phyloP scores from a whole-genome alignment of 1,284 basidiomycete genomes.

The Tetrapyrgos nigripes region DNA sequence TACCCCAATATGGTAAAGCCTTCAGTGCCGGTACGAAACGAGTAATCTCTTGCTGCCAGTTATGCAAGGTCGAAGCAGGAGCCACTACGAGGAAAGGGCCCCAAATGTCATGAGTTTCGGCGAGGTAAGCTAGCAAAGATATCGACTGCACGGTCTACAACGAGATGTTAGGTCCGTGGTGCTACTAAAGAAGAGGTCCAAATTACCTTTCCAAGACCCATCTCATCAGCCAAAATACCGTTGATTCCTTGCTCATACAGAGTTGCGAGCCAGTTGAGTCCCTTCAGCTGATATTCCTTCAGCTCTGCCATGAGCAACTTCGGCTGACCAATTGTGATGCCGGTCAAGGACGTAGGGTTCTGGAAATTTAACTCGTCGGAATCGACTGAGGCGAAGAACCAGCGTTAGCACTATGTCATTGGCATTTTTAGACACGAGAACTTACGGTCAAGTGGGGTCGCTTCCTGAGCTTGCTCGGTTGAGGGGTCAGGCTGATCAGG shows the following conservation, averaged over 20 bases:
- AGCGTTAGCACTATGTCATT: slow-evolving; percentile 10
- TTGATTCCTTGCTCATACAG: slow-evolving; percentile 99
- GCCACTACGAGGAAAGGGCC: slow-evolving; percentile 99
- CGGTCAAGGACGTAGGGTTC: slow-evolving; percentile 94
- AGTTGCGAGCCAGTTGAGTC: slow-evolving; percentile 97
- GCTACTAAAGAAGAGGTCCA: slow-evolving; percentile 2
- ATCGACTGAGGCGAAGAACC: slow-evolving; percentile 64
- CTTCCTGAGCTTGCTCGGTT: slow-evolving; percentile 25
- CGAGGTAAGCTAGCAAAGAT: slow-evolving; percentile 94
- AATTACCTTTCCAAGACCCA: slow-evolving; percentile 92
- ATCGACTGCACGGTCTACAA: slow-evolving; percentile 97
- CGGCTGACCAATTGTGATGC: slow-evolving; percentile 90
- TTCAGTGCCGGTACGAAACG: slow-evolving; percentile 96
- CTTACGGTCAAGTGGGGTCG: slow-evolving; percentile 70
- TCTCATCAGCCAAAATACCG: slow-evolving; percentile 97
- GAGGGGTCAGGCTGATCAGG: slow-evolving; percentile 29
- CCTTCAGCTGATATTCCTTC: slow-evolving; percentile 99
- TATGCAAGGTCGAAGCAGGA: slow-evolving; percentile 97
- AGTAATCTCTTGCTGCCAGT: slow-evolving; percentile 99
- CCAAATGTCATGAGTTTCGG: slow-evolving; percentile 98
- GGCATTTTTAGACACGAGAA: slow-evolving; percentile 15
- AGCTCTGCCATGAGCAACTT: slow-evolving; percentile 96
- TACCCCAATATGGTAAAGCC: slow-evolving; percentile 98
- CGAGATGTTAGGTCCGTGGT: slow-evolving; percentile 9
- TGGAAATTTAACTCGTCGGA: slow-evolving; percentile 99